phyloP scores from a whole-genome alignment of 2,329 filamentous ascomycete species.

The Chrysoporthe deuterocubensis region DNA sequence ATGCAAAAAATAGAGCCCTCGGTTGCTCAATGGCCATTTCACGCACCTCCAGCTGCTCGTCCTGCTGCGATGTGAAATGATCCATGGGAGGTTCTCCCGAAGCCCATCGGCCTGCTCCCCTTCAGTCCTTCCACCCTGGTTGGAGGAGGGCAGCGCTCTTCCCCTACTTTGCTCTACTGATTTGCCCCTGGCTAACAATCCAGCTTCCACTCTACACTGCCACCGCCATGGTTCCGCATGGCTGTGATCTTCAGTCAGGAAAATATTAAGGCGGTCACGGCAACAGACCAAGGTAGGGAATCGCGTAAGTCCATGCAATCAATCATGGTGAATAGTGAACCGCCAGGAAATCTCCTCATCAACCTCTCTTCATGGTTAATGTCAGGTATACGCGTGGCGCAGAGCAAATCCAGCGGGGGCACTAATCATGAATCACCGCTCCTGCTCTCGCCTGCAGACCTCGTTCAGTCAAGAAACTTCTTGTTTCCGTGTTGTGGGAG shows the following conservation, averaged over 20 bases:
- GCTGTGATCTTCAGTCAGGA: background rate
- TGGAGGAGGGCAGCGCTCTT: slow-evolving; percentile 8
- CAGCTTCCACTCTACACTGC: background rate
- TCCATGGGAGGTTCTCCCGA: slow-evolving; percentile 79
- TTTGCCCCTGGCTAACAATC: slow-evolving; percentile 19
- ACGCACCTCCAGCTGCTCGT: slow-evolving; percentile 45
- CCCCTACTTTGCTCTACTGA: slow-evolving; percentile 16
- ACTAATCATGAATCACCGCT: slow-evolving; percentile 50
- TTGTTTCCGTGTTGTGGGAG: slow-evolving; percentile 65
- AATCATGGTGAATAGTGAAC: slow-evolving; percentile 31
- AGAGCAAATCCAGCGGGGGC: slow-evolving; percentile 64
- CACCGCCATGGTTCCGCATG: background rate
- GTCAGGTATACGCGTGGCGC: slow-evolving; percentile 92
- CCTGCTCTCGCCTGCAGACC: slow-evolving; percentile 80
- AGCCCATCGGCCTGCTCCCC: slow-evolving; percentile 45
- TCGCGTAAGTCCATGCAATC: slow-evolving; percentile 3
- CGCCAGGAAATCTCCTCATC: slow-evolving; percentile 91
- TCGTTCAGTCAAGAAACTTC: slow-evolving; percentile 58
- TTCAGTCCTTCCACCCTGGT: background rate
- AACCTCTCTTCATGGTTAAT: slow-evolving; percentile 73
- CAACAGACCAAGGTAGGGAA: slow-evolving; percentile 15
- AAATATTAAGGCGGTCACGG: background rate
- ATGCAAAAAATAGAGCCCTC: slow-evolving; percentile 45
- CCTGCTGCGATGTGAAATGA: slow-evolving; percentile 64
- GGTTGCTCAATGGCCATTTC: slow-evolving; percentile 75